These are phyloP conservation scores for Tricholoma matsutake DNA, from an alignment of 768 basidiomycete genomes.

Conservation along the genomic window DNA sequence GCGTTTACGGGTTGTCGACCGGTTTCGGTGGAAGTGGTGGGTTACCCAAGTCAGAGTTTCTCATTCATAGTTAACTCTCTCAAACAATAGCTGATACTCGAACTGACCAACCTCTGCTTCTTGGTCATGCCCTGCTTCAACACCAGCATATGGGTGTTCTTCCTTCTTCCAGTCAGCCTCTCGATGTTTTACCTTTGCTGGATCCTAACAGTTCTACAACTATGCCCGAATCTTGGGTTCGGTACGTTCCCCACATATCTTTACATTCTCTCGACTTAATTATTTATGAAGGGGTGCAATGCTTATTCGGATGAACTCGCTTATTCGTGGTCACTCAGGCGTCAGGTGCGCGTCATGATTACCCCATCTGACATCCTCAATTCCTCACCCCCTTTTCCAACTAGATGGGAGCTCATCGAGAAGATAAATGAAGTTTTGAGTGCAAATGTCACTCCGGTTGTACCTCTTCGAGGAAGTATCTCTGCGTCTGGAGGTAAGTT, in stretches of 20 bases:
- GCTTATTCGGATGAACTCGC: constrained; percentile 75
- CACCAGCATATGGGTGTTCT: constrained; percentile 73
- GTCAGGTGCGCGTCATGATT: constrained; percentile 40
- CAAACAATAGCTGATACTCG: constrained; percentile 61
- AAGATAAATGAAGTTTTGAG: constrained; percentile 62
- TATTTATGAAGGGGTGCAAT: constrained; percentile 60
- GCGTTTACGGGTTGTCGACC: constrained; percentile 80
- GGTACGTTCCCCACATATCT: constrained; percentile 33
- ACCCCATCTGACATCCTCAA: not conserved
- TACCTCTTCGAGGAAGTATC: constrained; percentile 77
- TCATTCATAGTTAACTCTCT: constrained; percentile 4
- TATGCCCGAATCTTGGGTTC: constrained; percentile 89
- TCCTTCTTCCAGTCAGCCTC: constrained; percentile 47
- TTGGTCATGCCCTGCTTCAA: constrained; percentile 67
- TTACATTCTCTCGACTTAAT: constrained; percentile 35
- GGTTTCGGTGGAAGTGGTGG: constrained; percentile 74
- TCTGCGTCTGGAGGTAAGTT: constrained; percentile 70
- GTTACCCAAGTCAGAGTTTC: constrained; percentile 13
- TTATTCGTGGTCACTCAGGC: constrained; percentile 79
- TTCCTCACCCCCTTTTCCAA: not conserved
- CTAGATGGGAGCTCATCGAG: constrained; percentile 68
- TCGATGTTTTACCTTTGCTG: constrained; percentile 55
- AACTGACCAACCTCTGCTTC: constrained; percentile 57
- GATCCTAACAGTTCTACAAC: constrained; percentile 63
- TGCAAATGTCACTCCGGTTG: constrained; percentile 65